These are phyloP conservation scores for Arachnomyces sp. DNA, from an alignment of 2,329 filamentous ascomycete species.

Conservation along the genomic window DNA sequence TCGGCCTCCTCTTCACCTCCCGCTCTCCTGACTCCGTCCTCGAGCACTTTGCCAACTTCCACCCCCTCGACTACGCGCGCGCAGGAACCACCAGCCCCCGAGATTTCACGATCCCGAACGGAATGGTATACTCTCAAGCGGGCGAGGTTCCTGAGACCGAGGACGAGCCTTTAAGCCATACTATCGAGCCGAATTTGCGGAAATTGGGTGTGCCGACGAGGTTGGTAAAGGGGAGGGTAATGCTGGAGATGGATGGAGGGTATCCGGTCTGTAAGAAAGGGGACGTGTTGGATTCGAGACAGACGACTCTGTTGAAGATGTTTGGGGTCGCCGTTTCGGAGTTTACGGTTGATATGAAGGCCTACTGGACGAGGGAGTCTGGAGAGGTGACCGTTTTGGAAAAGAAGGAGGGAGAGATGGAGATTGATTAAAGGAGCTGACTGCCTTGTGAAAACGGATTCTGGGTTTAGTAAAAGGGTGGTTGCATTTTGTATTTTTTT, in stretches of 20 bases:
- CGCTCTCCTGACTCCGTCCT: slow-evolving; percentile 60
- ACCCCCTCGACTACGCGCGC: slow-evolving; percentile 81
- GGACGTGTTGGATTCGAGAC: slow-evolving; percentile 76
- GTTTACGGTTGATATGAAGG: slow-evolving; percentile 74
- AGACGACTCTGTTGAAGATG: slow-evolving; percentile 88
- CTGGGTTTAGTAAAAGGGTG: slow-evolving; percentile 1
- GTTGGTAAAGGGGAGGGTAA: slow-evolving; percentile 80
- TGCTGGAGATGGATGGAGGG: slow-evolving; percentile 55
- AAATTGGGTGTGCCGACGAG: slow-evolving; percentile 84
- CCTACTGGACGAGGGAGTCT: slow-evolving; percentile 45
- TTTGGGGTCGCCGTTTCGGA: slow-evolving; percentile 87
- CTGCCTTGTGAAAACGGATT: slow-evolving; percentile 6
- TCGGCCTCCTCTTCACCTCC: slow-evolving; percentile 86
- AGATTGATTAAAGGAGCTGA: slow-evolving; percentile 28
- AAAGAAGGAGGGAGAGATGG: slow-evolving; percentile 32
- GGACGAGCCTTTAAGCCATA: slow-evolving; percentile 81
- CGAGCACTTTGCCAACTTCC: slow-evolving; percentile 64
- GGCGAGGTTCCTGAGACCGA: slow-evolving; percentile 73
- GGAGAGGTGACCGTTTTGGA: slow-evolving; percentile 35
- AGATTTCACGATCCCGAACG: slow-evolving; percentile 71
- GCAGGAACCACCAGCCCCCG: slow-evolving; percentile 70
- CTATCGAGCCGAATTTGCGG: slow-evolving; percentile 81
- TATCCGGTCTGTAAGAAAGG: slow-evolving; percentile 81
- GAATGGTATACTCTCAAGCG: slow-evolving; percentile 69
- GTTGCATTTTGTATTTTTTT: slow-evolving; percentile 10